A percentile compares a stretch with the other conserved stretches of the same genome.
phyloP scores from a whole-genome alignment of 2,329 filamentous ascomycete species.

The Arthrobotrys conoides region DNA sequence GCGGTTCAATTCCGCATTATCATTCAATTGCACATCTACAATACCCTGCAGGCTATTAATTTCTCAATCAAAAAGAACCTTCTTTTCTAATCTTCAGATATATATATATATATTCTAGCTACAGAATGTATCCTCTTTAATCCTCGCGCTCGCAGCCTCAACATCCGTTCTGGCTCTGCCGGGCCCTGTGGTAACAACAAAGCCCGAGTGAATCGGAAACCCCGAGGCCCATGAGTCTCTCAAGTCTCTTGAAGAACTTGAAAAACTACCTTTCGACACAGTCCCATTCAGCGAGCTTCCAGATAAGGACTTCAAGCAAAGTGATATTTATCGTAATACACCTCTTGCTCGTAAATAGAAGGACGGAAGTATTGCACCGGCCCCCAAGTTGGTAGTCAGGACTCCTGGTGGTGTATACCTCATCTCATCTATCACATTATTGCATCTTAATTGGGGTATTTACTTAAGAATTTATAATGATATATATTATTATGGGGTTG shows the following conservation, averaged over 20 bases:
- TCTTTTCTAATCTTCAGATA: not conserved
- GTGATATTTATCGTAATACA: slow-evolving; percentile 4
- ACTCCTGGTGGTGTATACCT: slow-evolving; percentile 21
- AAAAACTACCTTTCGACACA: slow-evolving; percentile 13
- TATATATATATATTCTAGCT: too few species aligned
- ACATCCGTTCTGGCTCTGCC: not conserved
- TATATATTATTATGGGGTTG: not conserved
- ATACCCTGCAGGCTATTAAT: not conserved
- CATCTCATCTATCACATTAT: not conserved
- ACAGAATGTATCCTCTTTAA: not conserved
- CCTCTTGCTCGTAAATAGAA: not conserved
- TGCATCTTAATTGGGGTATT: too few species aligned
- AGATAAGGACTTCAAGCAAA: slow-evolving; percentile 25
- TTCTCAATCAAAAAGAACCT: not conserved
- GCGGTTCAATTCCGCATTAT: not conserved
- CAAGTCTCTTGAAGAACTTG: not conserved
- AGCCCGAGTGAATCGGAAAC: not conserved
- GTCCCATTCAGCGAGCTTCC: slow-evolving; percentile 5
- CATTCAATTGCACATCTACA: not conserved
- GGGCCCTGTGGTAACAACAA: not conserved
- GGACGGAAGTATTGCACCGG: slow-evolving; percentile 1
- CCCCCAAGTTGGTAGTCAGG: not conserved
- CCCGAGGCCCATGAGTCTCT: not conserved
- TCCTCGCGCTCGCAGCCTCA: not conserved
- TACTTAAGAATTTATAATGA: too few species aligned